Evolutionary conservation across 495 filamentous ascomycete species (phyloP).

Genomic region (Penicilliopsis zonata): DNA sequence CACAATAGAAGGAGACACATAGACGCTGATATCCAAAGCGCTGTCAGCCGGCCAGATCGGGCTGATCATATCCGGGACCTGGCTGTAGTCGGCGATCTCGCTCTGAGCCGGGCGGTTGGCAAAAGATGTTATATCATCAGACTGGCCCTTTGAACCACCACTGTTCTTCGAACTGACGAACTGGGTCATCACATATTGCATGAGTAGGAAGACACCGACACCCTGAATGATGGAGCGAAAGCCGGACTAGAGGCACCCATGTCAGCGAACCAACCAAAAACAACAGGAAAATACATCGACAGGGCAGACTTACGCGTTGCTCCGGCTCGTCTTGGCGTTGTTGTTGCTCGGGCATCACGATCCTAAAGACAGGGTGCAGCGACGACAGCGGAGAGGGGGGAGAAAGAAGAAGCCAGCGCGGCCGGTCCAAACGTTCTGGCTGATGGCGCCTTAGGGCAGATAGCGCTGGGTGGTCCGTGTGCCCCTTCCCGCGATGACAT

Average conservation of each 20-base stretch:
- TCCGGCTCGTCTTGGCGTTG: slow-evolving; percentile 27
- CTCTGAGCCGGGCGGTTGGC: slow-evolving; percentile 46
- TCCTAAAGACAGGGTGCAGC: slow-evolving; percentile 3
- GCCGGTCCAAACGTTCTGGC: no score
- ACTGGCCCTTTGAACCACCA: slow-evolving; percentile 27
- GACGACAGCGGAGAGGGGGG: slow-evolving; percentile 2
- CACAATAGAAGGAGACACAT: slow-evolving; percentile 63
- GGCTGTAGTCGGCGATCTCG: slow-evolving; percentile 54
- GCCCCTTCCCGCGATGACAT: no score
- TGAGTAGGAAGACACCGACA: slow-evolving; percentile 55
- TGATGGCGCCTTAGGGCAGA: no score
- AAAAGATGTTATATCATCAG: slow-evolving; percentile 51
- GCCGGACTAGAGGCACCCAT: slow-evolving; percentile 29
- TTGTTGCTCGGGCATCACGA: slow-evolving; percentile 33
- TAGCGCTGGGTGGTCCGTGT: no score
- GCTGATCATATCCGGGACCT: slow-evolving; percentile 61
- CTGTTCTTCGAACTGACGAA: slow-evolving; percentile 39
- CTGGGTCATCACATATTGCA: slow-evolving; percentile 50
- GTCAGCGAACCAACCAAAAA: slow-evolving; percentile 10
- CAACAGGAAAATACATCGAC: neutral
- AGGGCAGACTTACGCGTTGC: slow-evolving; percentile 20
- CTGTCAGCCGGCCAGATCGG: slow-evolving; percentile 81
- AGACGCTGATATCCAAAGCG: slow-evolving; percentile 71
- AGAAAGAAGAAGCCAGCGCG: slow-evolving; percentile 16
- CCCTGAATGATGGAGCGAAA: slow-evolving; percentile 49